Percentiles rank a stretch among this genome's conserved stretches.
phyloP scores from a whole-genome alignment of 352 stramenopile species.

The Phytopythium delawarense region DNA sequence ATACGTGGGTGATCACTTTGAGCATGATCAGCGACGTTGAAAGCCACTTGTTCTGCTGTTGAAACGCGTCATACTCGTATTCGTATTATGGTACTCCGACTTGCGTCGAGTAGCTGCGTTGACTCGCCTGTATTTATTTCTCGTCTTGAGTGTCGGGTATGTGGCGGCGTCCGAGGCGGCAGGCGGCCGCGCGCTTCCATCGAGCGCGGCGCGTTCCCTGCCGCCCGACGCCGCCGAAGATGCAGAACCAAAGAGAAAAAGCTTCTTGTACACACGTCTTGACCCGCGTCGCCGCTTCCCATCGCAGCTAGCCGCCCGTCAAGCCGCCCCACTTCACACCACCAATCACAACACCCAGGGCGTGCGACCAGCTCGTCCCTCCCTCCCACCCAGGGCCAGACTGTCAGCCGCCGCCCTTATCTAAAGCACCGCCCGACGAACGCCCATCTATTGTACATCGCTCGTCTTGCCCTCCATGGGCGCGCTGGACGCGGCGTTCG shows the following conservation, averaged over 20 bases:
- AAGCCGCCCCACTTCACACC: conserved; percentile 1
- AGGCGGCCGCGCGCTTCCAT: conserved; percentile 4
- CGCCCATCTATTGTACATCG: conserved; percentile 20
- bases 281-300: conserved; percentile 2
- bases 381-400: background rate
- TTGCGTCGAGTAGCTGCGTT: background rate
- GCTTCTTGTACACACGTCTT: conserved; percentile 9
- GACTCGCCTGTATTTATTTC: background rate
- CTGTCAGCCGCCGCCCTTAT: background rate
- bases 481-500: conserved; percentile 22
- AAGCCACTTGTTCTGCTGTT: background rate
- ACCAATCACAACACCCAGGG: conserved; percentile 4
- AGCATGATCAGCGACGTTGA: background rate
- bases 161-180: background rate
- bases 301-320: background rate
- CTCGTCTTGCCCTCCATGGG: conserved; percentile 16
- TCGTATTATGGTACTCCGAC: background rate
- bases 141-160: background rate
- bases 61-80: background rate
- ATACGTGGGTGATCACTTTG: background rate
- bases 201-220: background rate
- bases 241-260: conserved; percentile 3
- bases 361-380: background rate
- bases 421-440: background rate
- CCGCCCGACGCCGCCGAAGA: background rate